Conservation (phyloP, 148 eudicot genomes). For the Amaranthus hypochondriacus region DNA sequence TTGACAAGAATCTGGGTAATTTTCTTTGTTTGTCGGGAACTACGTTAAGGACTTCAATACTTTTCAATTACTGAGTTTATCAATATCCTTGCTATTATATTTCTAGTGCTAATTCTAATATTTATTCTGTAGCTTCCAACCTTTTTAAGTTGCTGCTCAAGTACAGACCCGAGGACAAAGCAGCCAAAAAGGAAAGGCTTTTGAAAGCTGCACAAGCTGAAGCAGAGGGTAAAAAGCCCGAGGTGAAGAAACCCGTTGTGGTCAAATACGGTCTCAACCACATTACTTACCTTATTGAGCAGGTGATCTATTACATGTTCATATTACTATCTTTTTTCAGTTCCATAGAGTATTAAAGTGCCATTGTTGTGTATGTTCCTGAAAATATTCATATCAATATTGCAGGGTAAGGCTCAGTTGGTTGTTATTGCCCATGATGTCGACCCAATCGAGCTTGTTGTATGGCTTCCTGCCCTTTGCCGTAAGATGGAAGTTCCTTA, state of each 20-base stretch:
- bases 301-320: background rate
- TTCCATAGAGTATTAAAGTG: too few relatives aligned
- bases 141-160: constrained; percentile 50
- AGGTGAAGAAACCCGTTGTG: constrained; percentile 50
- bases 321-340: too few relatives aligned
- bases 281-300: constrained; percentile 49
- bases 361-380: too few relatives aligned
- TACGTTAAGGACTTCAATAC: too few relatives aligned
- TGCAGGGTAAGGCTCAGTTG: constrained; percentile 53
- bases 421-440: constrained; percentile 65
- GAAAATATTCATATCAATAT: background rate
- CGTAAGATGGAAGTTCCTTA: constrained; percentile 54
- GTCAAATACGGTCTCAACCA: constrained; percentile 62
- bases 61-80: too few relatives aligned
- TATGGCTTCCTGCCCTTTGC: constrained; percentile 57
- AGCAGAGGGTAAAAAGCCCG: constrained; percentile 48
- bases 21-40: too few relatives aligned
- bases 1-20: constrained; percentile 66
- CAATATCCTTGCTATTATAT: too few relatives aligned
- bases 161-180: constrained; percentile 52
- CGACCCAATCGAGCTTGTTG: constrained; percentile 53
- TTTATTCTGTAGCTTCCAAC: too few relatives aligned
- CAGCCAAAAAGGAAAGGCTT: constrained; percentile 52
- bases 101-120: too few relatives aligned
- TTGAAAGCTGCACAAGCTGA: constrained; percentile 48